Evolutionary conservation across 2,329 filamentous ascomycete species (phyloP), one percentile per base, ranked within the genome.

Genomic region (Botryotinia narcissicola): DNA sequence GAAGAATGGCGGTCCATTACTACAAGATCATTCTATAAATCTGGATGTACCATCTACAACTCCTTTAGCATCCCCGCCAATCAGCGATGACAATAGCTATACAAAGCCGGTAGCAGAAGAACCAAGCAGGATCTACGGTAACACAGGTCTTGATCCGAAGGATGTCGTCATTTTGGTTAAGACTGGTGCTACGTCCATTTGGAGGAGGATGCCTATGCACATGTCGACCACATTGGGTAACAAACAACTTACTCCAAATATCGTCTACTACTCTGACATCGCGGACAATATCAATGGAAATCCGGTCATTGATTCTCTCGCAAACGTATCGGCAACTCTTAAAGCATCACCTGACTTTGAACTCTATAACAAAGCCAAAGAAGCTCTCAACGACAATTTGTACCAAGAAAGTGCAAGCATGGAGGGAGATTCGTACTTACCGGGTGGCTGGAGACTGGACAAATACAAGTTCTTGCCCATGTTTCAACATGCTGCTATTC

Each of bases 401-500:
- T 75, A 75, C 69, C 71, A 68, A 42, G 75, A 75, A 46, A 67
- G 40, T n/a, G 74, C 68, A 29, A 66, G 37, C 37, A 74, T 75
- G 69, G 75, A 75, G 32, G 74, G 74, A 20, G 75, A 75, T n/a
- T 68, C 54, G 22, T 73, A 75, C 42, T 35, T 76, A 25, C 74
- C 75, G 2, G 70, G 74, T 22, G 84, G 83, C 1, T 90, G 87
- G 88, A 83, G 82, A 29, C 80, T 90, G 57, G 88, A 90, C 82
- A 89, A 89, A 81, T 90, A 88, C 82, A 90, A 90, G 80, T 89
- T 88, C 78, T 82, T 89, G 63, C 87, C 89, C 78, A 88, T 89
- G 78, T 85, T 87, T 20, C 85, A 88, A 80, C 87, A 88, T 80
- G 80, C 86, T 0, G 89, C 85, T 76, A 78, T 80, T 37, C 80